Evolutionary conservation across 805 yeast genomes (phyloP), one percentile per base, ranked within the genome.

Genomic region (Metschnikowia gruessii): DNA sequence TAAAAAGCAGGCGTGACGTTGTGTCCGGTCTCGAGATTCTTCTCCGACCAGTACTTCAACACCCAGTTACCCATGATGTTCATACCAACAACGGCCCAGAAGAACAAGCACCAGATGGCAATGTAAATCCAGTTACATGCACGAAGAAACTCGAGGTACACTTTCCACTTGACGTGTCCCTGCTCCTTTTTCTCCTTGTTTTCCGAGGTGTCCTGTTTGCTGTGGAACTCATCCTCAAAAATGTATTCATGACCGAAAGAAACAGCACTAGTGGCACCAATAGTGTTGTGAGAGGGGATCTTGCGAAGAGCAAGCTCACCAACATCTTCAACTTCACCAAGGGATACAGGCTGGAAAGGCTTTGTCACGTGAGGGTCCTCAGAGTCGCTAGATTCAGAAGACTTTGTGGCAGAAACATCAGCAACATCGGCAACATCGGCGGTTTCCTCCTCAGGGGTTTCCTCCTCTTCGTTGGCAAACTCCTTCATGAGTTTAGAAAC

Each of bases 11-110:
- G 60, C 12, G 53, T 32, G 16, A 61, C 61, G 42, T 65, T 68
- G 41, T 52, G 40, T 5, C 66, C 66, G 11, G 45, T 50, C 19
- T 45, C 47, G 17, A 57, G 49, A 42, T 67, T 68, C 28, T 50
- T 45, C 45, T 69, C 71, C 2, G 74, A 68, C 74, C 74, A 69
- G 35, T 54, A 50, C 48, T 65, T 66, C 51, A 69, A 57, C 10
- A 66, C 49, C 47, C 62, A 62, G 37, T 59, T 63, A 29, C 64
- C 65, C n/a, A 55, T 40, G 22, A 62, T 57, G 21, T 61, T 57
- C 38, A 51, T 40, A 2, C 56, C 52, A 9, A 62, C 53, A 11
- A 59, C 58, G 5, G 54, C 42, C 37, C 64, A 52, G 45, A 63
- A 64, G 17, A 65, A 43, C 15, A 41, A 39, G 21, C 44, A 38